Evolutionary conservation across 345 rosid genomes (phyloP).

Genomic region (Populus euphratica): DNA sequence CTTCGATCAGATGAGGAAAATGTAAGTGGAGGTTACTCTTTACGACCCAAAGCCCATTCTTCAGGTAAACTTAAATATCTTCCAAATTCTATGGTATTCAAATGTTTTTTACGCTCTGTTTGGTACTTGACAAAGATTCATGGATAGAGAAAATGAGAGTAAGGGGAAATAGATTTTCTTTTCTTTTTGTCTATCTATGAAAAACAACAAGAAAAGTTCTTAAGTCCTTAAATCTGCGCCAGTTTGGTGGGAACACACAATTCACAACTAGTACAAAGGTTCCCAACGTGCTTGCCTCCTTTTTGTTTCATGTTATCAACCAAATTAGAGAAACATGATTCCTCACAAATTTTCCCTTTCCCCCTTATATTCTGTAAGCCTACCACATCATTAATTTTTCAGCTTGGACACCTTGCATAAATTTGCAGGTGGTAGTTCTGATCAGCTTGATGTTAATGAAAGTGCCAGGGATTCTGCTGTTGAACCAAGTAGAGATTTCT

Average conservation of each 20-base stretch:
- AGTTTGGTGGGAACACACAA: background rate
- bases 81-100: background rate
- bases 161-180: background rate
- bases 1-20: conserved; percentile 56
- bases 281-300: background rate
- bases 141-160: background rate
- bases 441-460: conserved; percentile 18
- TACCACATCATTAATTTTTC: background rate
- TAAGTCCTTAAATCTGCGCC: background rate
- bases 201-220: background rate
- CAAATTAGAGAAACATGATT: background rate
- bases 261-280: background rate
- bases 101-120: background rate
- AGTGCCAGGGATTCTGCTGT: conserved; percentile 24
- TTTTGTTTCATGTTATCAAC: background rate
- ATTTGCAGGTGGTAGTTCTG: conserved; percentile 41
- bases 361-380: background rate
- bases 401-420: conserved; percentile 4
- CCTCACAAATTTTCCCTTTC: background rate
- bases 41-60: conserved; percentile 23
- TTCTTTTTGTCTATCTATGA: background rate
- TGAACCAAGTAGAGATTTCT: conserved; percentile 51
- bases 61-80: conserved; percentile 34
- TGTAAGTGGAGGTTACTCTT: conserved; percentile 34
- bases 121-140: background rate